These are phyloP conservation scores for Cudoniella acicularis DNA, from an alignment of 495 filamentous ascomycete genomes.

Conservation along the genomic window DNA sequence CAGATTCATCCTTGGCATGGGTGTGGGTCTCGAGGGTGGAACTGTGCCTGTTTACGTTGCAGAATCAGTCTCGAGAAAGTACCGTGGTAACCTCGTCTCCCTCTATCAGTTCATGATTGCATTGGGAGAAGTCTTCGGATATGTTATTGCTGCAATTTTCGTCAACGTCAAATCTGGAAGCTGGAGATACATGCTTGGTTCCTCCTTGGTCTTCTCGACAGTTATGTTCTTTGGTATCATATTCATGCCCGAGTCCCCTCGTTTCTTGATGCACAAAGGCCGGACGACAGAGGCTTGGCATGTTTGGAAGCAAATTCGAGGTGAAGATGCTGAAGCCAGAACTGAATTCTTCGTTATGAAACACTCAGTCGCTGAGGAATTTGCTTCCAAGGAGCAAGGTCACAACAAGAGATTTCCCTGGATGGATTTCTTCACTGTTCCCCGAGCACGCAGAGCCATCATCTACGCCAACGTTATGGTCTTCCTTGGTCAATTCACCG, in stretches of 20 bases:
- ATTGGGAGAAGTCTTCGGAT: constrained; percentile 58
- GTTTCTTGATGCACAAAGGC: constrained; percentile 64
- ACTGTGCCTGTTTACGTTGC: constrained; percentile 57
- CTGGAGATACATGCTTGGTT: constrained; percentile 65
- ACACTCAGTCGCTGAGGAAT: constrained; percentile 47
- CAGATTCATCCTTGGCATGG: constrained; percentile 55
- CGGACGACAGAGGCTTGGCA: constrained; percentile 60
- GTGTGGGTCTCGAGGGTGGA: constrained; percentile 58
- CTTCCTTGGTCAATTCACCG: constrained; percentile 58
- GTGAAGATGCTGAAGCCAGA: constrained; percentile 45
- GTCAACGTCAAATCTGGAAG: constrained; percentile 49
- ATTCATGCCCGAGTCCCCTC: constrained; percentile 71
- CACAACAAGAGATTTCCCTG: constrained; percentile 31
- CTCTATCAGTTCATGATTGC: constrained; percentile 63
- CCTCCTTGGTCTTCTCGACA: constrained; percentile 59
- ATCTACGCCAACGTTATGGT: constrained; percentile 62
- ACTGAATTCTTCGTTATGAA: constrained; percentile 62
- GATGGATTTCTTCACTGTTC: constrained; percentile 60
- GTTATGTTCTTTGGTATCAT: constrained; percentile 58
- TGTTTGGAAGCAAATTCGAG: constrained; percentile 61
- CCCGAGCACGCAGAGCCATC: constrained; percentile 54
- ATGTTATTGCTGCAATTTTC: constrained; percentile 60
- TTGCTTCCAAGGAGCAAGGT: constrained; percentile 30
- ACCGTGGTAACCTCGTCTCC: constrained; percentile 59
- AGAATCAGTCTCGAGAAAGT: constrained; percentile 43